Percentiles rank a stretch among this genome's conserved stretches.
phyloP scores from a whole-genome alignment of 148 eudicot species.

The Cornus florida region DNA sequence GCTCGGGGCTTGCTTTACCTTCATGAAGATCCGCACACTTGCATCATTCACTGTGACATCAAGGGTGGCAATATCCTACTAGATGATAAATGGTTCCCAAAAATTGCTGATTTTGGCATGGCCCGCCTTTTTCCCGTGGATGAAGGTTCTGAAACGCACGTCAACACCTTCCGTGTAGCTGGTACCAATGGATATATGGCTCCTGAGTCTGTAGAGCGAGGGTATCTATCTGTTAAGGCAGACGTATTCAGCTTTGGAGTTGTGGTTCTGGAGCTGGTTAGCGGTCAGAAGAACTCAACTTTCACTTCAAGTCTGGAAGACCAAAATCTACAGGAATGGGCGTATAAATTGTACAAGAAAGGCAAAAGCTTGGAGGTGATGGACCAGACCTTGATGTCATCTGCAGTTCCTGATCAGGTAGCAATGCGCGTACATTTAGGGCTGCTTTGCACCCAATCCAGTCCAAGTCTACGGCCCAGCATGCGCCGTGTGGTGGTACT shows the following conservation, averaged over 20 bases:
- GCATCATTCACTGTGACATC: conserved; percentile 87
- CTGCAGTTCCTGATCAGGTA: conserved; percentile 64
- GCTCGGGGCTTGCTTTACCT: conserved; percentile 81
- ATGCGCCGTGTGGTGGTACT: conserved; percentile 68
- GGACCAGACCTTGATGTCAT: conserved; percentile 53
- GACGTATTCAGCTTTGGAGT: conserved; percentile 92
- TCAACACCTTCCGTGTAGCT: conserved; percentile 84
- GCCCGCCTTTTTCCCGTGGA: conserved; percentile 85
- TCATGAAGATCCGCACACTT: conserved; percentile 69
- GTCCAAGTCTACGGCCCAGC: conserved; percentile 61
- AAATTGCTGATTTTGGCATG: conserved; percentile 96
- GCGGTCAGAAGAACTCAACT: conserved; percentile 67
- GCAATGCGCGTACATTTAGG: conserved; percentile 61
- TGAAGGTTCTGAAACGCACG: conserved; percentile 80
- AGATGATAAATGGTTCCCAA: conserved; percentile 85
- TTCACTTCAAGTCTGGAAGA: conserved; percentile 38
- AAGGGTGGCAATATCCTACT: conserved; percentile 84
- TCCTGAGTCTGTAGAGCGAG: conserved; percentile 82
- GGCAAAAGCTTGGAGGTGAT: conserved; percentile 59
- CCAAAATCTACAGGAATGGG: conserved; percentile 73
- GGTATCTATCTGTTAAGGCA: conserved; percentile 66
- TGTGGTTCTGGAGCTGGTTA: conserved; percentile 71
- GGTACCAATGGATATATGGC: conserved; percentile 98
- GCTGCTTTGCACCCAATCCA: conserved; percentile 72
- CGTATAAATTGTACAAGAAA: conserved; percentile 62